A percentile compares a stretch with the other conserved stretches of the same genome.
These are phyloP conservation scores for Ligustrum vulgare DNA, from an alignment of 257 asterid genomes.

Conservation along the genomic window DNA sequence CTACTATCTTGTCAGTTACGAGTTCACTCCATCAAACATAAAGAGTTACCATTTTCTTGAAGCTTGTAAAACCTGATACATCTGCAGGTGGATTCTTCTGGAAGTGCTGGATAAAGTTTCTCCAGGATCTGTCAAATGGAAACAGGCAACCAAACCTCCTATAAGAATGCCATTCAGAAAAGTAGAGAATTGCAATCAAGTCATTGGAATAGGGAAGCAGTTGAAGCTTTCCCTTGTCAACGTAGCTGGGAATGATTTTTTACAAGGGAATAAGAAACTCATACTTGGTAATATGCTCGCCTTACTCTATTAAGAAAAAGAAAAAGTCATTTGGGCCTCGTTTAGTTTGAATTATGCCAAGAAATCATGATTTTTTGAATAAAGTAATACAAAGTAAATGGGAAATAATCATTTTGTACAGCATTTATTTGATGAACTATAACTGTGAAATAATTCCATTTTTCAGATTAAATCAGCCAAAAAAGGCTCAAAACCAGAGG, in stretches of 20 bases:
- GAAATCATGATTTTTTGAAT: not conserved
- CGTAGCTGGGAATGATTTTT: constrained; percentile 94
- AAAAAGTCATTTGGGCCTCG: not conserved
- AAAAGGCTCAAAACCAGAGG: not conserved
- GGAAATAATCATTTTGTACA: not conserved
- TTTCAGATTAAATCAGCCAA: not conserved
- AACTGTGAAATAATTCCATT: not conserved
- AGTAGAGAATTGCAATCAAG: constrained; percentile 98
- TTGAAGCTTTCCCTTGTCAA: constrained; percentile 87
- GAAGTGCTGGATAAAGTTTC: not conserved
- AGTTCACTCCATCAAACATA: constrained; percentile 17
- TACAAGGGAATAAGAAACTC: constrained; percentile 95
- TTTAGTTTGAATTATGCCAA: constrained; percentile 6
- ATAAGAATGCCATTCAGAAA: constrained; percentile 91
- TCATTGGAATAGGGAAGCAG: constrained; percentile 73
- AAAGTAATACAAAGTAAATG: not conserved
- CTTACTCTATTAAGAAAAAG: constrained; percentile 1
- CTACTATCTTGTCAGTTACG: not conserved
- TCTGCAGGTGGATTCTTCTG: no score
- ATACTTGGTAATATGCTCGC: constrained; percentile 69
- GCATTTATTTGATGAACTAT: not conserved
- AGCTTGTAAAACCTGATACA: not conserved
- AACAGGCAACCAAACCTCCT: constrained; percentile 91
- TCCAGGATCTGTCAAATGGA: constrained; percentile 91
- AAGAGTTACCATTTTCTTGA: constrained; percentile 3